These are phyloP conservation scores for Suhomyces wounanorum DNA, from an alignment of 1,139 yeast species.

Conservation along the genomic window DNA sequence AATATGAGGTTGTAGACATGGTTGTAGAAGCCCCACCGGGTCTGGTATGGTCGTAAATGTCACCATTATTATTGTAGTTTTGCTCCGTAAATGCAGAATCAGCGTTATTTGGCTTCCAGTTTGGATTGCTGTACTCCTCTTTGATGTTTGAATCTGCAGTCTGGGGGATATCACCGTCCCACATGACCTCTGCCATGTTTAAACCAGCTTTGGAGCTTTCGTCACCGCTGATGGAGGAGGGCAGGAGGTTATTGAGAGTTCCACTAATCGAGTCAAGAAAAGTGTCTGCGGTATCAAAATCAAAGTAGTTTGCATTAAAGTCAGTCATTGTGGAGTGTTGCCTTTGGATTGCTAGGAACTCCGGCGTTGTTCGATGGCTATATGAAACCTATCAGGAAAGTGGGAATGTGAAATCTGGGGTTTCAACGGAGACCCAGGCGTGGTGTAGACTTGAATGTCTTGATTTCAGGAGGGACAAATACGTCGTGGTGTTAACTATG, in stretches of 20 bases:
- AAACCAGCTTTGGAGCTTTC: constrained; percentile 12
- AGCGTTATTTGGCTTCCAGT: constrained; percentile 2
- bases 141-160: constrained; percentile 3
- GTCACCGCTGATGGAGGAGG: constrained; percentile 20
- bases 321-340: constrained; percentile 17
- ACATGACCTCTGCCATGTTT: constrained; percentile 8
- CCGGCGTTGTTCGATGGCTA: background rate
- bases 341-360: background rate
- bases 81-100: background rate
- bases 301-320: constrained; percentile 23
- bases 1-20: constrained; percentile 20
- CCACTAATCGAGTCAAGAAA: constrained; percentile 38
- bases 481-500: background rate
- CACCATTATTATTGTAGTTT: background rate
- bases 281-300: constrained; percentile 39
- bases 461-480: background rate
- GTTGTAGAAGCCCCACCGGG: constrained; percentile 9
- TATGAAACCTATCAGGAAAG: background rate
- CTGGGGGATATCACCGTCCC: constrained; percentile 9
- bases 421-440: background rate
- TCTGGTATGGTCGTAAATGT: constrained; percentile 2
- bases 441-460: background rate
- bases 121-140: constrained; percentile 13
- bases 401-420: background rate
- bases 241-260: constrained; percentile 21